Evolutionary conservation across 257 asterid genomes (phyloP).

Genomic region (Solanum appendiculatum): DNA sequence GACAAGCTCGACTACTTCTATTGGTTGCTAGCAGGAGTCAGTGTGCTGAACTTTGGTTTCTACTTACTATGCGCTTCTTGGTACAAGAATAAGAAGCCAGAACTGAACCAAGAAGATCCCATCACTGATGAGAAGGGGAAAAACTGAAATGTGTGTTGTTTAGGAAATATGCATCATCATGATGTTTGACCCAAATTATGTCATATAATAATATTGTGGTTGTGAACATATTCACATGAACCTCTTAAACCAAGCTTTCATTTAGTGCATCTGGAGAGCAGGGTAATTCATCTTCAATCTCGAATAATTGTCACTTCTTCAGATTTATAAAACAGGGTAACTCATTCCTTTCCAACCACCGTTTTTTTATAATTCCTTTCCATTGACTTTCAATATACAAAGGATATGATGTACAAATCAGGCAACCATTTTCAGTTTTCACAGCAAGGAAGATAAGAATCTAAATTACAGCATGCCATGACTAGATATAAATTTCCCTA

Average conservation of each 20-base stretch:
- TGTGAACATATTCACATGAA: background rate
- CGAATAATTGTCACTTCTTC: background rate
- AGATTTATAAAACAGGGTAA: background rate
- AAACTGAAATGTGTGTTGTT: background rate
- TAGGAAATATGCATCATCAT: background rate
- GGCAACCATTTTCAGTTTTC: background rate
- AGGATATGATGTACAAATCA: slow-evolving; percentile 7
- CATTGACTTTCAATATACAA: slow-evolving; percentile 1
- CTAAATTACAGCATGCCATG: background rate
- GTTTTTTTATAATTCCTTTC: background rate
- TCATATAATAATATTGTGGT: background rate
- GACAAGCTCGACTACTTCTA: slow-evolving; percentile 55
- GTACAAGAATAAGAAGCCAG: slow-evolving; percentile 49
- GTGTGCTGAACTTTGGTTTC: slow-evolving; percentile 40
- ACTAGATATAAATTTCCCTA: slow-evolving; percentile 16
- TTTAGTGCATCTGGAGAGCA: background rate
- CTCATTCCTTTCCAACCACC: background rate
- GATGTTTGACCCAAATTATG: background rate
- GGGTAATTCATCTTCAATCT: background rate
- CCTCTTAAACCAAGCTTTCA: background rate
- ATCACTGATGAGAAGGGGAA: background rate
- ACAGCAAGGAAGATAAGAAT: background rate
- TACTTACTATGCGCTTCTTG: slow-evolving; percentile 50
- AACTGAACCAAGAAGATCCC: slow-evolving; percentile 12
- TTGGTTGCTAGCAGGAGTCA: slow-evolving; percentile 39